A percentile compares a stretch with the other conserved stretches of the same genome.
Conservation (phyloP, 2,329 filamentous ascomycete genomes). For the Pyrenochaeta sp. region DNA sequence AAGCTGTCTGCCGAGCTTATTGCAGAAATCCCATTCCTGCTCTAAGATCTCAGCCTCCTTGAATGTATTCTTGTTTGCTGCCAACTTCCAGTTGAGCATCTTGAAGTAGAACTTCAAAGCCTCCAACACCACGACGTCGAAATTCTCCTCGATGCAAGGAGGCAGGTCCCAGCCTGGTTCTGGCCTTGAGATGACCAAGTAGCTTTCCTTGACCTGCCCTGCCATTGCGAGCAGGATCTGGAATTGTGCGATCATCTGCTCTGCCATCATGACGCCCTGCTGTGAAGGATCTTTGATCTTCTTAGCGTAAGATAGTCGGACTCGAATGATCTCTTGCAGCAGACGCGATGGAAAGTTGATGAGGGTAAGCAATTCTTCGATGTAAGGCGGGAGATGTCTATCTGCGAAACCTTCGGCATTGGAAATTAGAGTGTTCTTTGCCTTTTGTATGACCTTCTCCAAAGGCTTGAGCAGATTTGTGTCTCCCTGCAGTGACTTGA, state of each 20-base stretch:
- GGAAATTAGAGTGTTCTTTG: slow-evolving; percentile 87
- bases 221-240: slow-evolving; percentile 91
- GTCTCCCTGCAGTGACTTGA: slow-evolving; percentile 89
- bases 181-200: slow-evolving; percentile 81
- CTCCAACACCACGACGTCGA: slow-evolving; percentile 89
- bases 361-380: slow-evolving; percentile 92
- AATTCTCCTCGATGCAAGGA: slow-evolving; percentile 95
- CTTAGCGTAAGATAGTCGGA: slow-evolving; percentile 88
- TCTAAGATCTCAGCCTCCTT: slow-evolving; percentile 98
- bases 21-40: slow-evolving; percentile 97
- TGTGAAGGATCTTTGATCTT: slow-evolving; percentile 95
- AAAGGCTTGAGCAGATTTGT: slow-evolving; percentile 85
- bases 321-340: slow-evolving; percentile 94
- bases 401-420: slow-evolving; percentile 87
- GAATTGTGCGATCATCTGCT: slow-evolving; percentile 98
- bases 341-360: slow-evolving; percentile 97
- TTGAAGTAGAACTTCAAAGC: slow-evolving; percentile 98
- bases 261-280: slow-evolving; percentile 91
- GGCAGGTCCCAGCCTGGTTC: slow-evolving; percentile 95
- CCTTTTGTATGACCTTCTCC: slow-evolving; percentile 87
- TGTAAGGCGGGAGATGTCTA: slow-evolving; percentile 91
- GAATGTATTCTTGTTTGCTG: slow-evolving; percentile 98
- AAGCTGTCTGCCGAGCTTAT: slow-evolving; percentile 89
- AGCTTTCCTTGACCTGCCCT: slow-evolving; percentile 90
- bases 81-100: slow-evolving; percentile 97